Base-by-base conservation (phyloP, 495 filamentous ascomycete species). In the Platismatia glauca region DNA sequence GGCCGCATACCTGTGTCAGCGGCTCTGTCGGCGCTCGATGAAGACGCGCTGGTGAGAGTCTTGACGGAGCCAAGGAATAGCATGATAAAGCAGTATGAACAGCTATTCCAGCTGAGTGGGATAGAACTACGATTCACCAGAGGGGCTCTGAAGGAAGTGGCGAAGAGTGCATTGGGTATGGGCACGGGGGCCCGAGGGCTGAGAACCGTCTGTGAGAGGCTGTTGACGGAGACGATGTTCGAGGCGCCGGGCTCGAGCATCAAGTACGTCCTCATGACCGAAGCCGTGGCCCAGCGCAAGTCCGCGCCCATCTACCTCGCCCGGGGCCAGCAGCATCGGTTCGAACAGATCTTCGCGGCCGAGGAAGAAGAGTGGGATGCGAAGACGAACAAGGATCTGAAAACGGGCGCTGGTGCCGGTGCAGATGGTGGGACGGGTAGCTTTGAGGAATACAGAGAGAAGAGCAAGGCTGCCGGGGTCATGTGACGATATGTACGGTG, bases 31-130 rank as follows among this genome's bases (percentile, higher is more conserved):
- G 82, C 94, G 0, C 79, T 98, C 11, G 86, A 86, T n/a, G 84
- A 87, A 57, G 77, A 85, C 18, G 82, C 92, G 55, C 84, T 98
- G 15, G 83, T 90, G 24, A 82, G 90, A 59, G 94, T 97, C 61
- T 83, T 97, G 34, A 97, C 89, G 11, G 93, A 97, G 71, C 94
- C 94, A 13, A 83, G 87, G 59, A 96, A 97, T 73, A 88, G 85
- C 41, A 79, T 98, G 1, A 76, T 95, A 7, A 83, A 82, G 33
- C 94, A 98, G 72, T 96, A 96, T 74, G 86, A 83, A 1, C 84
- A 88, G 16, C 83, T 95, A 0, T 96, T 98, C 70, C 80, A 84
- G 18, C 88, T 94, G 4, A 91, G 86, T 34, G 88, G 87, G 7
- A 87, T 95, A 58, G 87, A 89, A 68, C 79, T 98, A 12, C 84